Base-by-base conservation (phyloP, 2,329 filamentous ascomycete species). In the Stylonectria norvegica region DNA sequence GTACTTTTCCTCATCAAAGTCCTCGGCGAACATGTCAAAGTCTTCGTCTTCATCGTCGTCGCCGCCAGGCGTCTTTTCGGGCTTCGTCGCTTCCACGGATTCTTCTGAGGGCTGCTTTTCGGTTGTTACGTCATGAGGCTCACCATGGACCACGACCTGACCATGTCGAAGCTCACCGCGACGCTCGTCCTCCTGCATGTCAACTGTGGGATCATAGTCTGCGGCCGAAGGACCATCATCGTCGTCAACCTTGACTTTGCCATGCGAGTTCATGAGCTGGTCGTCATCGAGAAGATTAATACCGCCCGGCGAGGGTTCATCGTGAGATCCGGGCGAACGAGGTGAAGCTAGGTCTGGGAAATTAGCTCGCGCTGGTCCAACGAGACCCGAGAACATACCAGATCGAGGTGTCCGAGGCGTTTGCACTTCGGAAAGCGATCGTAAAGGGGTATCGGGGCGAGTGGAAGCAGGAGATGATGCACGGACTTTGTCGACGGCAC, bases 21-120 rank as follows among this genome's bases (percentile, higher is more conserved):
- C 85, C 43, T 91, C 85, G 32, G 90, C 89, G 66, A 95, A 95
- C 87, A 95, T 95, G 62, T 95, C 81, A 56, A 84, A 83, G 39
- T 83, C 88, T 40, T 88, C 85, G 40, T 81, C 79, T 20, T 83
- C 78, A 7, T 79, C 84, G 38, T 77, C 76, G 32, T 80, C 77
- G 48, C 65, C 63, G 8, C 34, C 50, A 9, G 35, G 20, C 6
- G 45, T 5, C 33, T 56, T 46, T 38, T 61, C 49, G 12, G 50
- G 36, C 8, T 49, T 43, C 16, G 66, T 52, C 22, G 54, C 48
- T 42, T 42, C 60, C 47, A 48, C 49, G 29, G 19, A 38, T 43
- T 54, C 53, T 48, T 46, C 61, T 48, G 47, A 52, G 40, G 33
- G 43, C 48, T 41, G 44, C 43, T 56, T 49, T 47, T 55, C 43